These are phyloP conservation scores for Nicotiana rustica DNA, from an alignment of 305 asterid species.

Conservation along the genomic window DNA sequence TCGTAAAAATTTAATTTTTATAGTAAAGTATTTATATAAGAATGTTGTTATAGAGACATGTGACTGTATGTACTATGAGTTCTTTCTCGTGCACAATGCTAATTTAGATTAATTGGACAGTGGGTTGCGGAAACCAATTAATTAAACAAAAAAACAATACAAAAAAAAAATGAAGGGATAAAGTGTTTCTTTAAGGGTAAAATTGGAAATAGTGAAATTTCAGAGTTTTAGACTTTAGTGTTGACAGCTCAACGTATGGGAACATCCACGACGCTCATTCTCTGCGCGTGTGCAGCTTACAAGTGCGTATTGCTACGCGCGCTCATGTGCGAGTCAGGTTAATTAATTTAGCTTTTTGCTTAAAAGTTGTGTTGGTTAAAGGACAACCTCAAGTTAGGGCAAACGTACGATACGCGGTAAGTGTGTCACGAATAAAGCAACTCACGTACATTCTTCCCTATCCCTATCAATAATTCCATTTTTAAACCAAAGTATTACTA, in stretches of 20 bases:
- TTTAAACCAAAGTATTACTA: too few species aligned
- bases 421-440: constrained; percentile 11
- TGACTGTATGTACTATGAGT: too few species aligned
- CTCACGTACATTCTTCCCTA: background rate
- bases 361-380: background rate
- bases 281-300: background rate
- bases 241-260: constrained; percentile 15
- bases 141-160: too few species aligned
- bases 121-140: background rate
- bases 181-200: background rate
- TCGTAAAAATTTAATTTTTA: too few species aligned
- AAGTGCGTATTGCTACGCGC: background rate
- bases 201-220: background rate
- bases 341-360: background rate
- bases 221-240: background rate
- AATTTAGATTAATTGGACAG: background rate
- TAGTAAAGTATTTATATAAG: too few species aligned
- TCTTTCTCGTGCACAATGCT: too few species aligned
- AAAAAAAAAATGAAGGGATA: background rate
- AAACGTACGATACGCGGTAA: background rate
- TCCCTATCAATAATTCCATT: too few species aligned
- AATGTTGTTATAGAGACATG: too few species aligned
- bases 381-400: constrained; percentile 31
- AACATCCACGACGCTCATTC: background rate
- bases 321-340: background rate